These are phyloP conservation scores for Paraurostyla sp. DNA, from an alignment of 73 alveolate species.

Conservation along the genomic window DNA sequence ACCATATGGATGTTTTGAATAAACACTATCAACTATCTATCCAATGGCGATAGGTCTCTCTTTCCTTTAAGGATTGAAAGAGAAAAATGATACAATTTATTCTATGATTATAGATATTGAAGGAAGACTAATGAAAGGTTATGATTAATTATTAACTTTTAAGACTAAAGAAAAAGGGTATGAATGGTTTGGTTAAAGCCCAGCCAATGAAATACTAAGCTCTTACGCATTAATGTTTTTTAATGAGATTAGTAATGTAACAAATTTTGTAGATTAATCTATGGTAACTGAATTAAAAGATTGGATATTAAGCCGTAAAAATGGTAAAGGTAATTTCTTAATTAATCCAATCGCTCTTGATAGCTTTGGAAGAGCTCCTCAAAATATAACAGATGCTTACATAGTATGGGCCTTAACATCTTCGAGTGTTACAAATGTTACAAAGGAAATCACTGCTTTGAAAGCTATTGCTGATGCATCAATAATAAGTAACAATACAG, in stretches of 20 bases:
- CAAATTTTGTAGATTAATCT: background rate
- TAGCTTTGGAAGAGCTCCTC: background rate
- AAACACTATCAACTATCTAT: background rate
- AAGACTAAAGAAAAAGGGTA: too few relatives aligned
- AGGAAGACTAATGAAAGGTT: background rate
- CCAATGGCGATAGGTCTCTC: background rate
- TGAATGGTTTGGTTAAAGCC: conserved; percentile 67
- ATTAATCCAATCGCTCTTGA: background rate
- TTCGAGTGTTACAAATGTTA: conserved; percentile 6
- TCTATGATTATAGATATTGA: background rate
- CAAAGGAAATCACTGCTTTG: background rate
- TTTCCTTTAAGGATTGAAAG: background rate
- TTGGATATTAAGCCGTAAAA: background rate
- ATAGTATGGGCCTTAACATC: conserved; percentile 38
- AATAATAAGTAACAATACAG: too few relatives aligned
- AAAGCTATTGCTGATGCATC: conserved; percentile 1
- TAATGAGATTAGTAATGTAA: conserved; percentile 57
- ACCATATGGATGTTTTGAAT: conserved; percentile 2
- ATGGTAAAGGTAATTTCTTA: background rate
- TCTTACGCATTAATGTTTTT: conserved; percentile 66
- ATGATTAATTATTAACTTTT: background rate
- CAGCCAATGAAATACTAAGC: conserved; percentile 72
- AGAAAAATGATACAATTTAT: background rate
- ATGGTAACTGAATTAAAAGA: conserved; percentile 5
- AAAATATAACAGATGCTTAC: conserved; percentile 29